phyloP scores from a whole-genome alignment of 2,329 filamentous ascomycete species.

The Diaporthe aspalathi region DNA sequence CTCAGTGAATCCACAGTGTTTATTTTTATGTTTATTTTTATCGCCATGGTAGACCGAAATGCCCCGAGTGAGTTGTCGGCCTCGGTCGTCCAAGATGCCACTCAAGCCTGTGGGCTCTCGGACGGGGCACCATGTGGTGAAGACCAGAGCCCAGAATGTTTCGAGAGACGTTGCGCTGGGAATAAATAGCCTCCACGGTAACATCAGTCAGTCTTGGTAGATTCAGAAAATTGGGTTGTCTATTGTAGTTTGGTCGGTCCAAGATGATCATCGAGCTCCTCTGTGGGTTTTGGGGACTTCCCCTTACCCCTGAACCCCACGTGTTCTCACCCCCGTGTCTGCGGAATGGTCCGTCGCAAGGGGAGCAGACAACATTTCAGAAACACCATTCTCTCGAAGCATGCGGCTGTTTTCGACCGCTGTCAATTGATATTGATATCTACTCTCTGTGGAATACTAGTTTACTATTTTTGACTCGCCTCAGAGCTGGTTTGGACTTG shows the following conservation, averaged over 20 bases:
- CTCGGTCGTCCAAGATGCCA: too few relatives aligned
- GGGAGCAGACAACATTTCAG: neutral
- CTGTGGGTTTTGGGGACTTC: neutral
- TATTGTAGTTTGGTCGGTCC: neutral
- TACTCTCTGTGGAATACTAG: neutral
- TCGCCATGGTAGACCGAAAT: too few relatives aligned
- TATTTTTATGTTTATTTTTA: too few relatives aligned
- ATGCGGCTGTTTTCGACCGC: neutral
- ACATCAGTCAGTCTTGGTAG: too few relatives aligned
- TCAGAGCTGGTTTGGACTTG: neutral
- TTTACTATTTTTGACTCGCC: neutral
- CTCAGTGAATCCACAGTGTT: neutral
- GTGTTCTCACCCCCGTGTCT: constrained; percentile 3
- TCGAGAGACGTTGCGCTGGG: too few relatives aligned
- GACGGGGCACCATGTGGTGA: too few relatives aligned
- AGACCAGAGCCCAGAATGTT: neutral
- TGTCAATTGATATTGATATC: neutral
- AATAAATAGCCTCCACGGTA: too few relatives aligned
- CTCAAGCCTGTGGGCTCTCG: too few relatives aligned
- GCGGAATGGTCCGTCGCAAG: neutral
- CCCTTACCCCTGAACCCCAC: constrained; percentile 20
- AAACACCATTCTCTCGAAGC: neutral
- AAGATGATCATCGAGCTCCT: neutral
- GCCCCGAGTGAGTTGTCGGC: too few relatives aligned
- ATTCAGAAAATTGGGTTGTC: neutral